Base-by-base conservation (phyloP, 768 basidiomycete genomes). In the Mycena maculata region DNA sequence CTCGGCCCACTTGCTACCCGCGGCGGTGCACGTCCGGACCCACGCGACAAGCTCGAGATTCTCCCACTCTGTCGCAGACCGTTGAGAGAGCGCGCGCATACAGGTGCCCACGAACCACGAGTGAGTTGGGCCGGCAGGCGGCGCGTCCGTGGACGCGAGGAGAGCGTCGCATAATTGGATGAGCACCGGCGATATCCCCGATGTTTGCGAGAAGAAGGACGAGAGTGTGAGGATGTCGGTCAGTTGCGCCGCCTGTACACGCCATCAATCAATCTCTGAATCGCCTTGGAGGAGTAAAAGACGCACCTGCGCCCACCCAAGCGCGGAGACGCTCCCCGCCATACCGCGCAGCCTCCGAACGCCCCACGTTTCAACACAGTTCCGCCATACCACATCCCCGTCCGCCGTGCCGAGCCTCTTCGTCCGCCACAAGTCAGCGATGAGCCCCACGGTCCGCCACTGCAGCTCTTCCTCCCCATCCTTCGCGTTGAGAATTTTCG, bases 81-180 rank as follows among this genome's bases (percentile, higher is more conserved):
- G 78, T 61, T 77, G 80, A 0, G 87, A 79, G 3, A 94, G 79
- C 11, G 83, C 79, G 1, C 79, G 77, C 79, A 93, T 79, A 66
- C 88, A 91, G n/a, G 81, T 71, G n/a, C 88, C 87, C 18, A 92
- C 69, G 1, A 87, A 82, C 85, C 88, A 89, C 2, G 87, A 81
- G 3, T 82, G 75, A 54, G 84, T 87, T 15, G 78, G 48, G 78
- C 76, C 13, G 45, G 58, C 76, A 2, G 27, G 10, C 13, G 76
- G 75, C n/a, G 74, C 77, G 56, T 80, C 78, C 0, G 39, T 41
- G 5, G 67, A 62, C 2, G 77, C 74, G 0, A 91, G 77, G 41
- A 79, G 76, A 10, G 75, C 71, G 38, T 85, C 78, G 27, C 89
- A 77, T 10, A 91, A 80, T 5, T 76, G 73, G 13, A 85, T 77